These are phyloP conservation scores for Akanthomyces lecanii DNA, from an alignment of 2,329 filamentous ascomycete genomes.

Conservation along the genomic window DNA sequence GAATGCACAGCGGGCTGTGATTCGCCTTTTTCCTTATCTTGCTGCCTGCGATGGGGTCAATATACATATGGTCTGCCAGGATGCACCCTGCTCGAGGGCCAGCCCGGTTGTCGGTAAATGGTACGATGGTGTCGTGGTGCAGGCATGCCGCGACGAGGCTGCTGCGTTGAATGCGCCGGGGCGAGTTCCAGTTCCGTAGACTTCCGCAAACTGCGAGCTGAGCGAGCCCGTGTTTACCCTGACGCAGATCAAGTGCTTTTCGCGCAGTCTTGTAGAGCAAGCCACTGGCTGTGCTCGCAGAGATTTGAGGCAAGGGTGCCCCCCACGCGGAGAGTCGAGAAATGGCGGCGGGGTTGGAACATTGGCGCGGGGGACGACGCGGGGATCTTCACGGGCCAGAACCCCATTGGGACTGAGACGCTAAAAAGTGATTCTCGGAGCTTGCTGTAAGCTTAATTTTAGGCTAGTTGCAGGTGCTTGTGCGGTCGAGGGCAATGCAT, in stretches of 20 bases:
- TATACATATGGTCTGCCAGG: not conserved
- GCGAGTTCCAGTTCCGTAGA: not conserved
- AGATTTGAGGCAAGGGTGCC: too few relatives aligned
- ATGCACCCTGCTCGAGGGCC: not conserved
- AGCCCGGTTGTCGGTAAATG: not conserved
- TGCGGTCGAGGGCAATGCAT: not conserved
- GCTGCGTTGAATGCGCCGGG: not conserved
- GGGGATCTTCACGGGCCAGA: not conserved
- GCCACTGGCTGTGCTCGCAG: too few relatives aligned
- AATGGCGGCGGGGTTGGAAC: not conserved
- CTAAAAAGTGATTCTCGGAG: not conserved
- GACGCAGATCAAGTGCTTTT: too few relatives aligned
- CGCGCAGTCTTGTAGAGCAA: too few relatives aligned
- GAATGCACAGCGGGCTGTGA: not conserved
- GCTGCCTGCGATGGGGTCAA: not conserved
- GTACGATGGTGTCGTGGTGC: not conserved
- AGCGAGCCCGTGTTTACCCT: not conserved
- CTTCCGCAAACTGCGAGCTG: not conserved
- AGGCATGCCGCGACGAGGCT: not conserved
- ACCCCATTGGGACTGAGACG: not conserved
- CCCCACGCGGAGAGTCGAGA: not conserved
- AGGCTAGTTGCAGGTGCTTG: not conserved
- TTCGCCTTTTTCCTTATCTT: slow-evolving; percentile 6
- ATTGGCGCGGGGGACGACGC: not conserved
- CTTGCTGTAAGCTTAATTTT: slow-evolving; percentile 16